Conservation (phyloP, 2,329 filamentous ascomycete genomes). For the Scytalidium lignicola region DNA sequence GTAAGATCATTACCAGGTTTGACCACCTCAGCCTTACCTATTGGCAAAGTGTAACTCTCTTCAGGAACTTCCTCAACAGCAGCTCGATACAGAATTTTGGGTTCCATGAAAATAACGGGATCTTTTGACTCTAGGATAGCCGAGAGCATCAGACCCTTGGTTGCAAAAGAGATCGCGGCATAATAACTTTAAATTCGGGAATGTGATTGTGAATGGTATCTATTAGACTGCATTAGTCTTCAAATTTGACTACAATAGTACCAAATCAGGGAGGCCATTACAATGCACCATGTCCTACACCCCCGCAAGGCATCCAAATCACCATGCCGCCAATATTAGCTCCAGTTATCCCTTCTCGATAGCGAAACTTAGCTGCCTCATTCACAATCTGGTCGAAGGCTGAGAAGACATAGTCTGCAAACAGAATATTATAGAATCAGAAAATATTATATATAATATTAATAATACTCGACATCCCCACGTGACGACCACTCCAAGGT, state of each 20-base stretch:
- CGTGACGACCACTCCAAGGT: too few relatives aligned
- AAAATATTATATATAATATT: too few relatives aligned
- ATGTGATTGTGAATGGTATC: conserved; percentile 87
- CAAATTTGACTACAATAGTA: background rate
- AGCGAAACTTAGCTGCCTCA: conserved; percentile 84
- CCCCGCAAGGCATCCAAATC: conserved; percentile 84
- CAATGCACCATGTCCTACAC: conserved; percentile 81
- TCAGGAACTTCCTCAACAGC: conserved; percentile 87
- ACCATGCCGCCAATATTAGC: conserved; percentile 71
- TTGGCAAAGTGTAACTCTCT: conserved; percentile 70
- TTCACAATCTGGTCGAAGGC: conserved; percentile 94
- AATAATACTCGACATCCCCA: too few relatives aligned
- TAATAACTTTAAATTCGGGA: conserved; percentile 77
- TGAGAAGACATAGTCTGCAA: conserved; percentile 90
- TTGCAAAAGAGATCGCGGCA: conserved; percentile 80
- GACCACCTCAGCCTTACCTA: conserved; percentile 80
- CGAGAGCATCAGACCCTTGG: conserved; percentile 77
- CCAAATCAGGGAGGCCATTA: too few relatives aligned
- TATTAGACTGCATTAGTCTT: background rate
- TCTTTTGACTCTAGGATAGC: conserved; percentile 75
- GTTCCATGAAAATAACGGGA: conserved; percentile 89
- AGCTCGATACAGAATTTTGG: conserved; percentile 86
- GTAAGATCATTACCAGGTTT: conserved; percentile 78
- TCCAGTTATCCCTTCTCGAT: conserved; percentile 58
- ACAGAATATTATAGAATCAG: too few relatives aligned